Base-by-base conservation (phyloP, 129 eudicot species). In the Erigeron canadensis region DNA sequence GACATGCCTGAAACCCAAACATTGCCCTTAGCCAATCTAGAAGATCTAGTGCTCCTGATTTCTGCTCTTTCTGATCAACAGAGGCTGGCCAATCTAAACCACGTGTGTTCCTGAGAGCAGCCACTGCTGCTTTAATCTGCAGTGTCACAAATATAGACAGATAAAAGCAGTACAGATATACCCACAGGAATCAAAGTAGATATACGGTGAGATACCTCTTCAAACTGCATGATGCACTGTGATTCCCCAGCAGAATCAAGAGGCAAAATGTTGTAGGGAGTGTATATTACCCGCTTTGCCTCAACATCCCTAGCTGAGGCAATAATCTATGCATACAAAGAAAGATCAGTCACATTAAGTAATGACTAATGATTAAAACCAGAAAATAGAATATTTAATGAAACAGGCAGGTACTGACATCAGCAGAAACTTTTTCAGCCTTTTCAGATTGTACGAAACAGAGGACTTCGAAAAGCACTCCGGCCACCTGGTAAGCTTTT, bases 281-380 rank as follows among this genome's bases (percentile, higher is more conserved):
- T 86, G 77, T 89, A 94, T 51, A 87, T 87, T 72, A 85, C 95
- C 83, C 87, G 86, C 71, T 94, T 94, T 54, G 95, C 95, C 80
- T 89, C 90, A 70, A 94, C 98, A 77, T 94, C 98, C 84, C 84
- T 89, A 63, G 98, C 98, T 71, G 98, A 91, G 18, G 93, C 98
- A 81, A 94, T 94, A 70, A 94, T 94, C 98, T 94, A 80, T 21
- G 62, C 12, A 23, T 63, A 44, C 38, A 55, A 78, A 71, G 44
- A 63, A 78, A 71, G 44, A 54, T 55, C 47, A 75, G 37, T 28
- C 78, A 60, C 75, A 72, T 37, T 46, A 41, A 37, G n/a, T 22
- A 59, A 38, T 4, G 12, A 64, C 13, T 42, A 70, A 57, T 4
- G 10, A 64, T 21, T 21, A 70, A 56, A 44, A 75, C 62, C 41